Evolutionary conservation across 1,139 yeast species (phyloP), one percentile per base, ranked within the genome.

Genomic region (Saccharomyces hybrid): DNA sequence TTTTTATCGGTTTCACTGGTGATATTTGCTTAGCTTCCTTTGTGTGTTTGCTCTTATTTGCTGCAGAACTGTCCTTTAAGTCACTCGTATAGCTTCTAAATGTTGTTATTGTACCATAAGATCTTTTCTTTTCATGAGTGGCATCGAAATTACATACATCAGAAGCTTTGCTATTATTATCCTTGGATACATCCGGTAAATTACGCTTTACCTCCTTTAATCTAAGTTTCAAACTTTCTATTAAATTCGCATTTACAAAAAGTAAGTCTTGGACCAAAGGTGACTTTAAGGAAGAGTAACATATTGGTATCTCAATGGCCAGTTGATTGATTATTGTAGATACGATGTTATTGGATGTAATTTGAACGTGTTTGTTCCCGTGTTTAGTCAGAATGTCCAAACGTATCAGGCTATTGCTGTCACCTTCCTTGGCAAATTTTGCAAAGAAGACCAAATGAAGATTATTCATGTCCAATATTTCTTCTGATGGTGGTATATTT

Each of bases 391-490:
- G n/a, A 4, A 57, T 34, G 9, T 58, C 50, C 13, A 62, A 44
- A 41, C 57, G 54, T 20, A 61, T 51, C 9, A 70, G 51, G 26
- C 57, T 53, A 9, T 71, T 64, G 48, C 58, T 54, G 14, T 64
- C 66, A 20, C 61, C 66, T 6, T 62, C 65, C 23, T 64, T 66
- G 2, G 63, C 54, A 53, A 78, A 73, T 52, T 68, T 73, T 1
- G 80, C 75, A 28, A 79, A 75, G 13, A 80, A 63, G 3, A 78
- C 80, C 1, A 78, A 79, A 56, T 73, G 75, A 9, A 80, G 63
- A n/a, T 71, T 67, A 55, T 76, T 67, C 20, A 70, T 64, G 1
- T 66, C 61, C 23, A 84, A 64, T 0, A 74, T 53, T 0, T 67
- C 61, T 20, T 64, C 58, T 20, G 73, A 66, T 2, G 77, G 72